Base-by-base conservation (phyloP, 495 filamentous ascomycete species). In the Usnea hakonensis region DNA sequence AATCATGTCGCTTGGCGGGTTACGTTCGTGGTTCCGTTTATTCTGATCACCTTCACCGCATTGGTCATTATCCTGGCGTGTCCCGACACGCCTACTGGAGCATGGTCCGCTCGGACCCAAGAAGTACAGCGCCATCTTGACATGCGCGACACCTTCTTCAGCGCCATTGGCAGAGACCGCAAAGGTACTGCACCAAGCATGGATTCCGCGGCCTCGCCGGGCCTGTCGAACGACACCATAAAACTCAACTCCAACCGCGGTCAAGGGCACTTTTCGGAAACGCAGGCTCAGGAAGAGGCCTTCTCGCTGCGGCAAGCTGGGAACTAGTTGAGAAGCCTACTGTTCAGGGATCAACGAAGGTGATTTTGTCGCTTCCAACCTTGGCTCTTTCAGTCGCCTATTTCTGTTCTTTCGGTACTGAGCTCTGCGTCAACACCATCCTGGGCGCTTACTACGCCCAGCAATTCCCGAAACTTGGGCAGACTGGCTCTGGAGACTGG, bases 361-460 rank as follows among this genome's bases (percentile, higher is more conserved):
- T 90, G 2, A 71, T 84, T 33, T 75, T 83, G 69, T 87, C 83
- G 23, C 78, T 83, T 5, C 86, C 90, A 63, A 87, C 84, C 14
- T 66, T 85, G 54, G 81, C 85, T 60, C 82, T 90, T 44, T 76
- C 85, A 17, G 70, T 81, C 16, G 81, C 82, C 16, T 96, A 96
- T 72, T 83, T 86, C 67, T 93, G 88, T 76, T 87, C 87, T 10
- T 96, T 96, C 67, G 91, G 91, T 52, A 83, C 82, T 21, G 91
- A 96, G 71, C 84, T 96, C 14, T 83, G 90, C 66, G 86, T 96
- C 74, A 92, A 96, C 79, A 81, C 85, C 19, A 82, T 92, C 57
- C 83, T 96, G 5, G 85, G 86, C 41, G 73, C 86, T 3, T 95
- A 91, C 80, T 96, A 95, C 73, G 69, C 78, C 46, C 78, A 85